Base-by-base conservation (phyloP, 2,329 filamentous ascomycete genomes). In the Aureobasidium uvarum region DNA sequence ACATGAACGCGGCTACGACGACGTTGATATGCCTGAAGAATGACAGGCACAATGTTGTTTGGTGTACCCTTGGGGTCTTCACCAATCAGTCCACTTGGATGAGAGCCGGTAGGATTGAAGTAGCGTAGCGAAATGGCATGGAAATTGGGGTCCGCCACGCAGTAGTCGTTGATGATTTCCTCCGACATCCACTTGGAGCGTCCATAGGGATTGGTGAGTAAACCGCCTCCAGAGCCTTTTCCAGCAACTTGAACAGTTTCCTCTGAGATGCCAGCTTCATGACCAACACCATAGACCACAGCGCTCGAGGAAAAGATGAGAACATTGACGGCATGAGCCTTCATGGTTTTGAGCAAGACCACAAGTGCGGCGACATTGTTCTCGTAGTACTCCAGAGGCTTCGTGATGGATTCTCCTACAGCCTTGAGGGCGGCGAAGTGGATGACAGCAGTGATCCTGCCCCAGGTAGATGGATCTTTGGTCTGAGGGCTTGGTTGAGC, bases 391-490 rank as follows among this genome's bases (percentile, higher is more conserved):
- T 83, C 82, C 65, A 89, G 74, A 0, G 86, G 86, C 66, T 80
- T 77, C 31, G 76, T 74, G 67, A 89, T 88, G 50, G 85, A 88
- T 70, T 89, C 86, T 31, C 82, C 82, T 0, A 89, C 86, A 2
- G 86, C 85, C 73, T 89, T 89, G 78, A 85, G 84, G 1, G 87
- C 87, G 16, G 87, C 87, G 69, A 89, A 89, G 71, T 89, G 87
- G 66, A 89, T 88, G n/a, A 89, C 85, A 0, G 85, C 86, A 0
- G 78, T 77, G 67, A 89, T 86, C 36, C 77, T 80, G 2, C 84
- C 86, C 62, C 74, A 74, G 20, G 77, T 72, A 16, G 72, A 68
- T 10, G 67, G 50, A n/a, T 72, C 71, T 18, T 74, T 72, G 36
- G 67, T 58, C 2, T 68, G 70, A 5, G 50, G 69, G 72, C 51